These are phyloP conservation scores for Amylostereum chailletii DNA, from an alignment of 1,284 basidiomycete genomes.

Conservation along the genomic window DNA sequence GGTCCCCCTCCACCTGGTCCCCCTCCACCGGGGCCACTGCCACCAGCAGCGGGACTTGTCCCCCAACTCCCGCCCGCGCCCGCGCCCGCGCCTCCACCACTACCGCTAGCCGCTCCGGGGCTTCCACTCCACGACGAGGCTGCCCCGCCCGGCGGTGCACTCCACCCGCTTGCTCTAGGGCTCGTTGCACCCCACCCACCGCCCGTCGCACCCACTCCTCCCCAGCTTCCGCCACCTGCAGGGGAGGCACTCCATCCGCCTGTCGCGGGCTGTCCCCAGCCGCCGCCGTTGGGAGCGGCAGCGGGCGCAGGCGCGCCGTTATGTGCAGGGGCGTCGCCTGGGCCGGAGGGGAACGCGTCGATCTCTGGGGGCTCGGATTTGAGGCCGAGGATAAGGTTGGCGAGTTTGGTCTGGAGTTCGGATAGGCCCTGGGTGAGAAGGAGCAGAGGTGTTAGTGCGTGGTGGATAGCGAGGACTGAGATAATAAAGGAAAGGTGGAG, in stretches of 20 bases:
- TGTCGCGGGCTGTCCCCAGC: conserved; percentile 3
- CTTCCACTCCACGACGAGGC: too few relatives aligned
- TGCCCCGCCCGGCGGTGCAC: conserved; percentile 22
- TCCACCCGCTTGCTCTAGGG: not conserved
- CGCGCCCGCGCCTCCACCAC: conserved; percentile 22
- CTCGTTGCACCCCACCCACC: conserved; percentile 26
- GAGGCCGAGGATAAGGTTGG: conserved; percentile 68
- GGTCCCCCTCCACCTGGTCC: conserved; percentile 17
- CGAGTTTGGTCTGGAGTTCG: conserved; percentile 77
- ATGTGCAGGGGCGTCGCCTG: not conserved
- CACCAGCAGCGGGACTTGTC: conserved; percentile 17
- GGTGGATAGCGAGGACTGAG: not conserved
- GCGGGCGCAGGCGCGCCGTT: not conserved
- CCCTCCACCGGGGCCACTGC: conserved; percentile 16
- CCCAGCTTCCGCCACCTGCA: conserved; percentile 10
- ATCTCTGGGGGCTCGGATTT: conserved; percentile 51
- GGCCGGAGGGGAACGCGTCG: conserved; percentile 24
- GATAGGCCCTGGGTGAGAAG: conserved; percentile 53
- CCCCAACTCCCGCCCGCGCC: conserved; percentile 27
- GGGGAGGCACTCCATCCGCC: conserved; percentile 7
- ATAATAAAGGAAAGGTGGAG: not conserved
- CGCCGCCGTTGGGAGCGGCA: not conserved
- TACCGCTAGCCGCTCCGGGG: conserved; percentile 17
- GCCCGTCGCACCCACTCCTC: conserved; percentile 16
- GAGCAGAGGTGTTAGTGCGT: not conserved